Conservation (phyloP, 352 stramenopile genomes). For the Phytophthora niederhauseri region DNA sequence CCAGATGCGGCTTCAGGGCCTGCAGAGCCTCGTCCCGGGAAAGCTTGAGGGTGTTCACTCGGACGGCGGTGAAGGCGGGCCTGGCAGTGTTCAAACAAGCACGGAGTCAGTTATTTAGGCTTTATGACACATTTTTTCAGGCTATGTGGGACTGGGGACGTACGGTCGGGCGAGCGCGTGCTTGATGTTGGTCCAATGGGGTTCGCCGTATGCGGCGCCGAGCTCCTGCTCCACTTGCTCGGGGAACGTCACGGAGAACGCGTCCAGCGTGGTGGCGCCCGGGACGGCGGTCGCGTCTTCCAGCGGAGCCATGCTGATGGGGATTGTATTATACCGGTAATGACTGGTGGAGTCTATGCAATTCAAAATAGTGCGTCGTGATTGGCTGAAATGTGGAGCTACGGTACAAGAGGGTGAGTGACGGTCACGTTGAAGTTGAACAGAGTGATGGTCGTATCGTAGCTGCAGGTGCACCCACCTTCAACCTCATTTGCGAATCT, state of each 20-base stretch:
- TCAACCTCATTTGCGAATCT: slow-evolving; percentile 13
- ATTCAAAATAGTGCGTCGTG: not conserved
- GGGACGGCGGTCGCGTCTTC: slow-evolving; percentile 85
- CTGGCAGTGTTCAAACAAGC: slow-evolving; percentile 28
- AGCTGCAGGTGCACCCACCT: no score
- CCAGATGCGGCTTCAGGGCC: slow-evolving; percentile 50
- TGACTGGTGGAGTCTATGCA: slow-evolving; percentile 25
- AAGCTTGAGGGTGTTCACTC: slow-evolving; percentile 77
- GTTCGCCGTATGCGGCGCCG: slow-evolving; percentile 54
- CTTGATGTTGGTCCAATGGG: slow-evolving; percentile 80
- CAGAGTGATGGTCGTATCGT: slow-evolving; percentile 15
- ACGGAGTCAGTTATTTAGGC: not conserved
- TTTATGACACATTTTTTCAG: slow-evolving; percentile 8
- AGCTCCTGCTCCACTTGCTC: slow-evolving; percentile 71
- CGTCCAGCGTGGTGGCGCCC: slow-evolving; percentile 80
- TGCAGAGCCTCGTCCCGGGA: slow-evolving; percentile 61
- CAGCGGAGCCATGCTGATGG: slow-evolving; percentile 56
- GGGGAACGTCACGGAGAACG: slow-evolving; percentile 77
- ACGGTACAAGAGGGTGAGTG: slow-evolving; percentile 19
- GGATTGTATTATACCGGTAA: no score
- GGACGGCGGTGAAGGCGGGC: slow-evolving; percentile 73
- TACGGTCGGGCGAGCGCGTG: slow-evolving; percentile 54
- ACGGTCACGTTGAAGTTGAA: slow-evolving; percentile 21
- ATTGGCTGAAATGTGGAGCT: not conserved
- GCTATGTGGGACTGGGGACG: not conserved